phyloP scores from a whole-genome alignment of 73 alveolate species.

The Paramecium bursaria region DNA sequence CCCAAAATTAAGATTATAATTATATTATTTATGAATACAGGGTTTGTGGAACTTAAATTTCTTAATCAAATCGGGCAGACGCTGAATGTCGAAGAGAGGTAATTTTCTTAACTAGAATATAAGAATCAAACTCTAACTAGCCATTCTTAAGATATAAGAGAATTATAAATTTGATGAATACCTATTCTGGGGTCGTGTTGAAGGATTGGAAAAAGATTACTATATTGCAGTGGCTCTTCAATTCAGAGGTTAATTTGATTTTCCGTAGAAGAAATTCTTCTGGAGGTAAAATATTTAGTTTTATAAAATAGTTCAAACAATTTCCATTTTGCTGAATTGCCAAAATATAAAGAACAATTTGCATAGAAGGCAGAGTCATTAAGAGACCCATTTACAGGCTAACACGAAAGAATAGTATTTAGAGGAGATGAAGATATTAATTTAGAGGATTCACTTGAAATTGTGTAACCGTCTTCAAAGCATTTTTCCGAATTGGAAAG shows the following conservation, averaged over 20 bases:
- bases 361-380: conserved; percentile 72
- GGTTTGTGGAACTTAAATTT: conserved; percentile 29
- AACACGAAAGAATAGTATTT: conserved; percentile 78
- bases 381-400: conserved; percentile 83
- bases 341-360: conserved; percentile 81
- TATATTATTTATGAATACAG: not conserved
- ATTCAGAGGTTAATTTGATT: conserved; percentile 82
- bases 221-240: conserved; percentile 83
- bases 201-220: conserved; percentile 85
- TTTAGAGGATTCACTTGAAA: conserved; percentile 68
- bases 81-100: conserved; percentile 59
- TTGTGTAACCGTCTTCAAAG: conserved; percentile 82
- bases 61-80: conserved; percentile 43
- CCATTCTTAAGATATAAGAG: conserved; percentile 27
- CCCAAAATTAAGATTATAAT: too few species aligned
- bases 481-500: conserved; percentile 91
- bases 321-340: conserved; percentile 84
- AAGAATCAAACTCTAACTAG: conserved; percentile 26
- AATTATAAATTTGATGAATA: conserved; percentile 73
- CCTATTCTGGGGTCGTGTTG: conserved; percentile 85
- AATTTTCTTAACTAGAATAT: too few species aligned
- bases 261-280: conserved; percentile 90
- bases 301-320: conserved; percentile 70
- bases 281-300: conserved; percentile 74
- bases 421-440: conserved; percentile 72